Percentiles rank a stretch among this genome's conserved stretches.
phyloP scores from a whole-genome alignment of 768 basidiomycete genomes.

The Clitopilus passeckerianus region DNA sequence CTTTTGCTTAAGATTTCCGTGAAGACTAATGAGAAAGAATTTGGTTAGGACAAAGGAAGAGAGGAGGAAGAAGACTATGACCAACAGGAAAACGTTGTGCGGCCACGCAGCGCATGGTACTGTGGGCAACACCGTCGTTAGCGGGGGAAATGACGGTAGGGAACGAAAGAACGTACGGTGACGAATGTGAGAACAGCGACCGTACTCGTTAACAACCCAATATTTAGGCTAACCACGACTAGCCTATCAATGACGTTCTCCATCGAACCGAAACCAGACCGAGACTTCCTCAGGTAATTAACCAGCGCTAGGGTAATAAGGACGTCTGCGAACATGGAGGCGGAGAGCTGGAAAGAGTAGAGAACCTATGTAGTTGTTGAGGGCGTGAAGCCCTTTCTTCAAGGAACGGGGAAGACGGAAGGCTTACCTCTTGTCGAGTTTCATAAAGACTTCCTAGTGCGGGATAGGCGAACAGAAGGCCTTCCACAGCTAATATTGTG shows the following conservation, averaged over 20 bases:
- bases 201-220: not conserved
- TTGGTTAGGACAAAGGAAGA: not conserved
- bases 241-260: not conserved
- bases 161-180: not conserved
- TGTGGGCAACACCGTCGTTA: not conserved
- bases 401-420: not conserved
- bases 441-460: not conserved
- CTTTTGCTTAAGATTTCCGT: not conserved
- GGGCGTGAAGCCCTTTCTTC: no score
- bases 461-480: not conserved
- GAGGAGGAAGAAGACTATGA: not conserved
- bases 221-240: not conserved
- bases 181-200: not conserved
- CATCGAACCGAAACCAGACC: not conserved
- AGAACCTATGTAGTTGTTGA: not conserved
- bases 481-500: not conserved
- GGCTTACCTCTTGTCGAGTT: not conserved
- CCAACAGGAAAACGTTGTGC: not conserved
- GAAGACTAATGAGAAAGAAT: not conserved
- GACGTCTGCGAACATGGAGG: not conserved
- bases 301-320: not conserved
- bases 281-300: not conserved
- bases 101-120: not conserved
- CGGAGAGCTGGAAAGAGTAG: not conserved
- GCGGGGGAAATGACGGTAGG: not conserved